Base-by-base conservation (phyloP, 345 rosid genomes). In the Chamaenerion angustifolium region DNA sequence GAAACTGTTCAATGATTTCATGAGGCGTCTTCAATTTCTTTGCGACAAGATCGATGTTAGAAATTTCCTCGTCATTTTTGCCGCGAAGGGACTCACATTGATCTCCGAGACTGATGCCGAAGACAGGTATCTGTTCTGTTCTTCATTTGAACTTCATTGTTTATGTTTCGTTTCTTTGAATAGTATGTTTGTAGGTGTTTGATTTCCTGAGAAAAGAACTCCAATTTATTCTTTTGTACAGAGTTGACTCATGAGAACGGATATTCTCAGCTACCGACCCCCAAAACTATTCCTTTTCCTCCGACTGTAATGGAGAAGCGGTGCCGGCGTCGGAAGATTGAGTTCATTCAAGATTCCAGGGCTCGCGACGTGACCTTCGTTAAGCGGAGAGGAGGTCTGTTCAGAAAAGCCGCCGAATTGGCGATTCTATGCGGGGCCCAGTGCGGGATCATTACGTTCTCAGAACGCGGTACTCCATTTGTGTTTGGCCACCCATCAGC, bases 41-140 rank as follows among this genome's bases (percentile, higher is more conserved):
- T 70, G 84, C 63, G 55, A 40, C 64, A 71, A 69, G 56, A 66
- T 65, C 17, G 67, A 64, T 16, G 56, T 71, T 2, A 46, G 54
- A 10, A 55, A 46, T 57, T 80, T 90, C 66, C 69, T 61, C 4
- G 62, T 72, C 49, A 60, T 70, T 37, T 76, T 86, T 37, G 65
- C 56, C 11, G 70, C 83, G 1, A 73, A 69, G 61, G 76, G 51
- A 19, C 55, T 86, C 54, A 71, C 70, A 1, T 56, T 90, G 66
- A 72, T 90, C 62, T 66, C 94, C 69, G 81, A 81, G 64, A 71
- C 87, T 0, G 96, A 90, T 75, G 89, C 94, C 10, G 11, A 40
- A 4, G 98, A 86, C 88, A 90, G 98, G 98, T 86, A 63, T 12
- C 6, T 0, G 16, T 37, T 10, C n/a, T 4, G 19, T 4, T 27